A percentile compares a stretch with the other conserved stretches of the same genome.
Evolutionary conservation across 2,329 filamentous ascomycete species (phyloP).

Genomic region (Nigrospora oryzae): DNA sequence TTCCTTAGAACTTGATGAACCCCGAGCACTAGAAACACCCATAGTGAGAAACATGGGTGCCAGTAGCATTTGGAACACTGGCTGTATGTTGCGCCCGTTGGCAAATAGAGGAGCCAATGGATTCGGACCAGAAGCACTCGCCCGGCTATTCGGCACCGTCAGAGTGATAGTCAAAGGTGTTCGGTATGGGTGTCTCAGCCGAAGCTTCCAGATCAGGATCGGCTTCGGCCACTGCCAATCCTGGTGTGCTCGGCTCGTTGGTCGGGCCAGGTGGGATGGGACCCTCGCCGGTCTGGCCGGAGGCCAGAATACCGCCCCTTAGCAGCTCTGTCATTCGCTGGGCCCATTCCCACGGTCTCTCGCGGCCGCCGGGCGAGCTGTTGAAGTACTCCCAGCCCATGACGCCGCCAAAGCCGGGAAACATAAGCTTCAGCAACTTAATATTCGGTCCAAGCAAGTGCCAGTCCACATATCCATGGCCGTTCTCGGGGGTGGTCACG

Average conservation of each 20-base stretch:
- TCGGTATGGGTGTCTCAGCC: not conserved
- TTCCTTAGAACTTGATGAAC: too few relatives aligned
- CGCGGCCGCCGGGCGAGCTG: conserved; percentile 48
- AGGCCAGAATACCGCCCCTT: conserved; percentile 4
- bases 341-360: conserved; percentile 66
- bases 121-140: too few relatives aligned
- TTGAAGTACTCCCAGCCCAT: conserved; percentile 90
- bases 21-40: too few relatives aligned
- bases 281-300: not conserved
- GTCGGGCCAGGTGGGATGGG: too few relatives aligned
- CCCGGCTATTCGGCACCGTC: not conserved
- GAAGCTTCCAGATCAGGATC: conserved; percentile 1
- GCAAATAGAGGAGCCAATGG: too few relatives aligned
- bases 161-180: conserved; percentile 3
- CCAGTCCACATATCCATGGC: conserved; percentile 55
- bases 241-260: not conserved
- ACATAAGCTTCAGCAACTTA: conserved; percentile 44
- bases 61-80: too few relatives aligned
- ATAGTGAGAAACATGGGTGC: too few relatives aligned
- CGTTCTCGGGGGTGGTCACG: conserved; percentile 66
- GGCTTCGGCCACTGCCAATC: not conserved
- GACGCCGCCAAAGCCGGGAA: conserved; percentile 64
- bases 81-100: too few relatives aligned
- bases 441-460: conserved; percentile 49
- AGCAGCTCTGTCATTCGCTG: conserved; percentile 45